Conservation (phyloP, 257 asterid species). For the Solanum medicagineum region DNA sequence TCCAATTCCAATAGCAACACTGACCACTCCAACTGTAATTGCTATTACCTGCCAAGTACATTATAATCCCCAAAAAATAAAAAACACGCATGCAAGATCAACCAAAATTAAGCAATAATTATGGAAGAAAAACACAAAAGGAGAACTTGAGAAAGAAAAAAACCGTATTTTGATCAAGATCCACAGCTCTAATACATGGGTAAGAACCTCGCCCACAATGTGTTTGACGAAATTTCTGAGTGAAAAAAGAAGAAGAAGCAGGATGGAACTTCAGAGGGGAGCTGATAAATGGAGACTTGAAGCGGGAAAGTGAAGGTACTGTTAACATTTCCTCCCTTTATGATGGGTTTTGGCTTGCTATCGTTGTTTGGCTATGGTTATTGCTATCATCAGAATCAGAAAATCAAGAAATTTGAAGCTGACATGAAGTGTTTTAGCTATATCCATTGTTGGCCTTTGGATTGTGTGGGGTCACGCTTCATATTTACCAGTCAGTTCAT, state of each 20-base stretch:
- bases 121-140: not conserved
- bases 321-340: slow-evolving; percentile 22
- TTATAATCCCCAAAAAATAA: not conserved
- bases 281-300: slow-evolving; percentile 44
- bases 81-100: not conserved
- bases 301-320: slow-evolving; percentile 44
- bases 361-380: not conserved
- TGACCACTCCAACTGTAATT: slow-evolving; percentile 66
- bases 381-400: not conserved
- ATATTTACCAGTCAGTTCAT: slow-evolving; percentile 11
- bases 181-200: slow-evolving; percentile 69
- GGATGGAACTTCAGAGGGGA: slow-evolving; percentile 37
- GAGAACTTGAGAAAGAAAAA: not conserved
- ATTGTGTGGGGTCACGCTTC: slow-evolving; percentile 23
- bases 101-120: not conserved
- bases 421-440: not conserved
- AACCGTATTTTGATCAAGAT: slow-evolving; percentile 90
- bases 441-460: slow-evolving; percentile 8
- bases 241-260: slow-evolving; percentile 16
- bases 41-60: slow-evolving; percentile 50
- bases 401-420: not conserved
- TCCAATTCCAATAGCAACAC: slow-evolving; percentile 87
- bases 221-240: slow-evolving; percentile 20
- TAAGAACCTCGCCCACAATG: slow-evolving; percentile 34
- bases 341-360: not conserved